Conservation (phyloP, 2,329 filamentous ascomycete genomes). For the Diaporthe capsici region DNA sequence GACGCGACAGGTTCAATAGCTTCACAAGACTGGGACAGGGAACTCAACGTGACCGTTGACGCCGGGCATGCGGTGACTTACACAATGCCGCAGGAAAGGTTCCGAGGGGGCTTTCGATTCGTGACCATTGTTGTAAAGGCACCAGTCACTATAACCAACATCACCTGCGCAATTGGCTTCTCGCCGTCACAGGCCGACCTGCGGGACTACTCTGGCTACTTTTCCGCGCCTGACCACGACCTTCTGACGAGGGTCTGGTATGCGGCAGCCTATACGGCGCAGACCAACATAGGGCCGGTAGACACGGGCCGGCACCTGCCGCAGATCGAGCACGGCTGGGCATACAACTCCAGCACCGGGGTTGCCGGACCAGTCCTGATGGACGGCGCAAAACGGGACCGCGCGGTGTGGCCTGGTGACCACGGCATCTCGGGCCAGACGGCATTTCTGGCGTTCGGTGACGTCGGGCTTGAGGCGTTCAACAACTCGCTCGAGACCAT, state of each 20-base stretch:
- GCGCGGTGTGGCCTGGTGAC: constrained; percentile 70
- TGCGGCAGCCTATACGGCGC: constrained; percentile 53
- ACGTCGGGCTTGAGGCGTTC: constrained; percentile 59
- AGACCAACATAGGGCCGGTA: constrained; percentile 45
- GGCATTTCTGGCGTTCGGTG: constrained; percentile 67
- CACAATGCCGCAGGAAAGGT: constrained; percentile 49
- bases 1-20: constrained; percentile 44
- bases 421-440: constrained; percentile 69
- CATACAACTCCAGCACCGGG: constrained; percentile 49
- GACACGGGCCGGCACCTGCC: constrained; percentile 29
- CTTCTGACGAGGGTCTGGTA: constrained; percentile 55
- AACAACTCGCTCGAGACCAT: constrained; percentile 64
- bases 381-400: constrained; percentile 64
- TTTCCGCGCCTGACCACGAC: constrained; percentile 50
- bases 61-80: constrained; percentile 27
- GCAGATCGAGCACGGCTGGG: constrained; percentile 22
- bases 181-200: constrained; percentile 52
- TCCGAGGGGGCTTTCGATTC: constrained; percentile 61
- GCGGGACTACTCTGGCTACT: constrained; percentile 46
- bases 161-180: constrained; percentile 50
- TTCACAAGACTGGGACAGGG: constrained; percentile 46
- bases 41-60: constrained; percentile 43
- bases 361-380: constrained; percentile 48
- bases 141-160: constrained; percentile 46
- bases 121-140: constrained; percentile 51